Evolutionary conservation across 768 basidiomycete genomes (phyloP), one percentile per base, ranked within the genome.

Genomic region (Naganishia kalamii): DNA sequence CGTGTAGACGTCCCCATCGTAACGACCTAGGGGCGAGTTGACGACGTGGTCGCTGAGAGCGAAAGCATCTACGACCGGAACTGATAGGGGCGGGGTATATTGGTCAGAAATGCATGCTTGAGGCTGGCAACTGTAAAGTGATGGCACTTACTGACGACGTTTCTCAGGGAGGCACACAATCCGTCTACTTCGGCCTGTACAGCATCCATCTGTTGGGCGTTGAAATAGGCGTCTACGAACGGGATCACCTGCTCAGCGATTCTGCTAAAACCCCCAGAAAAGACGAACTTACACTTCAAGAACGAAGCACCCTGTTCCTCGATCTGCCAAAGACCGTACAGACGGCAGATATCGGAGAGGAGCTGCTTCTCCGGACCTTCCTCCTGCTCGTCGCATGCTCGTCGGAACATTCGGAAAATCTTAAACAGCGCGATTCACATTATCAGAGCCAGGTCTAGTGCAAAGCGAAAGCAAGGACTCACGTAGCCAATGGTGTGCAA

Each of bases 1-100:
- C 43, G 78, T 75, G 77, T 81, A 81, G 40, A 81, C 73, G 52
- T 80, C 72, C 21, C 80, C 80, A 66, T 79, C 78, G 71, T 78
- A 79, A 40, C 75, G 71, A 17, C 80, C 80, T 3, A 81, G 73
- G n/a, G 80, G 80, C 7, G 79, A 80, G 70, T 81, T 81, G 72
- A 80, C 74, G 57, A 73, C 74, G 65, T 78, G 77, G 61, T 78
- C 77, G 25, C 69, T 70, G 10, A 77, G 69, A 0, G 78, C 77
- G 63, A 79, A 79, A 8, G 76, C 62, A 70, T 79, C 78, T 35
- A 78, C 68, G 32, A 79, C 70, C 19, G 78, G 74, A 51, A 74
- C 73, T 71, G 19, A 50, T 15, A 35, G 33, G 63, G 17, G 46
- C 2, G 3, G 25, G 15, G 15, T 8, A 41, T 35, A 32, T 27